phyloP scores from a whole-genome alignment of 371 early-diverging fungal species.

The Haplosporangium sp. region DNA sequence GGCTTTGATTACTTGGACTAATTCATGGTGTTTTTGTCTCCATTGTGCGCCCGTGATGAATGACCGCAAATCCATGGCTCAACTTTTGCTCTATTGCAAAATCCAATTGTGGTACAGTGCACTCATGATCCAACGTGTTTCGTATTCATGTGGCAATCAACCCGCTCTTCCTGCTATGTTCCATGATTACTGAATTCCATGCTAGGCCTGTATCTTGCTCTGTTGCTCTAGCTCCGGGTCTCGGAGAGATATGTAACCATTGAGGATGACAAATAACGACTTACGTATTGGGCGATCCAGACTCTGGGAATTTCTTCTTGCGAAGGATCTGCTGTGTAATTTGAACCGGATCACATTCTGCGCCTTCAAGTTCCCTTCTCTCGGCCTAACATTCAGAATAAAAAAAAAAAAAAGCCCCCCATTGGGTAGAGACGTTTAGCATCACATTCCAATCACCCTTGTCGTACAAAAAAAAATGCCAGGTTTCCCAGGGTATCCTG shows the following conservation, averaged over 20 bases:
- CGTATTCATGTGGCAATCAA: constrained; percentile 27
- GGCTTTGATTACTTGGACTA: too few species aligned
- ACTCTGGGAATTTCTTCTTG: constrained; percentile 64
- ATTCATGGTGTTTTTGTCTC: too few species aligned
- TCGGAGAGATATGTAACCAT: background rate
- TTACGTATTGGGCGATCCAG: constrained; percentile 54
- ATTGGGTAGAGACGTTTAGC: too few species aligned
- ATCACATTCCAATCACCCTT: too few species aligned
- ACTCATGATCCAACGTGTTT: constrained; percentile 7
- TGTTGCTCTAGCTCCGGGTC: background rate
- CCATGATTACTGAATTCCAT: background rate
- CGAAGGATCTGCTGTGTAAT: constrained; percentile 57
- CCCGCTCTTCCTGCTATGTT: background rate
- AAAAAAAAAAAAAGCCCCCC: too few species aligned
- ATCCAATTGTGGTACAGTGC: background rate
- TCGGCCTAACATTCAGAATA: constrained; percentile 62
- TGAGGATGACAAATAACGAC: constrained; percentile 6
- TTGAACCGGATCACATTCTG: constrained; percentile 55
- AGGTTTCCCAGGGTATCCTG: too few species aligned
- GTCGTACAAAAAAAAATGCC: too few species aligned
- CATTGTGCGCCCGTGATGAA: background rate
- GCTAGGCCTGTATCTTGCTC: background rate
- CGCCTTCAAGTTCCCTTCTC: constrained; percentile 60
- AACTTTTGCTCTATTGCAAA: background rate
- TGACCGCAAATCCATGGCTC: background rate